Base-by-base conservation (phyloP, 768 basidiomycete species). In the Piloderma croceum region DNA sequence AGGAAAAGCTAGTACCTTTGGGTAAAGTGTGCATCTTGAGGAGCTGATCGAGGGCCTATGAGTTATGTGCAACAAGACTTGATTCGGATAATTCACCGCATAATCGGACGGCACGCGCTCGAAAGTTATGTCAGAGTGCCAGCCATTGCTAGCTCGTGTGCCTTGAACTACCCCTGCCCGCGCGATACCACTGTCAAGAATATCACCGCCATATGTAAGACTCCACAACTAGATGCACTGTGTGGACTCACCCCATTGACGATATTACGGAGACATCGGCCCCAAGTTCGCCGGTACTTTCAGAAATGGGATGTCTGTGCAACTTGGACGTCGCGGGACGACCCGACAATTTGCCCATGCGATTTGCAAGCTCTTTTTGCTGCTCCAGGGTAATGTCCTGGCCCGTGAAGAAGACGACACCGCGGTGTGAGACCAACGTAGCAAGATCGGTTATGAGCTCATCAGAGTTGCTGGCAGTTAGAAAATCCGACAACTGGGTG, bases 361-460 rank as follows among this genome's bases (percentile, higher is more conserved):
- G 58, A n/a, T 60, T 57, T 5, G 60, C 74, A 13, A 81, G 71
- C 37, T 61, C 50, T 43, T 69, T 71, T 59, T 79, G 76, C 49
- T 78, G 67, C 20, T 67, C 63, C 31, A 74, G 54, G 3, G 55
- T 63, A 38, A 82, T 53, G 46, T 72, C 66, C 53, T 80, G 77
- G 15, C 69, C 62, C 9, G 70, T 67, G 67, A 83, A 77, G 61
- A 83, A 83, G 5, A 81, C 77, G 34, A 81, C 80, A 3, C 79
- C 78, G 23, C 80, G 74, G 39, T 72, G 73, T 21, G 67, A 69
- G 25, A 71, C 65, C 31, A 78, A 65, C 3, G 65, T 64, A 1
- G 78, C 76, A 5, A 81, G 69, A 48, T 79, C 77, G 17, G 64
- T 63, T 44, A 79, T 57, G 15, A 67, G 54, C 41, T 58, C 61